Percentiles rank a stretch among this genome's conserved stretches.
Conservation (phyloP, 805 yeast species). For the Starmerella riodocensis region DNA sequence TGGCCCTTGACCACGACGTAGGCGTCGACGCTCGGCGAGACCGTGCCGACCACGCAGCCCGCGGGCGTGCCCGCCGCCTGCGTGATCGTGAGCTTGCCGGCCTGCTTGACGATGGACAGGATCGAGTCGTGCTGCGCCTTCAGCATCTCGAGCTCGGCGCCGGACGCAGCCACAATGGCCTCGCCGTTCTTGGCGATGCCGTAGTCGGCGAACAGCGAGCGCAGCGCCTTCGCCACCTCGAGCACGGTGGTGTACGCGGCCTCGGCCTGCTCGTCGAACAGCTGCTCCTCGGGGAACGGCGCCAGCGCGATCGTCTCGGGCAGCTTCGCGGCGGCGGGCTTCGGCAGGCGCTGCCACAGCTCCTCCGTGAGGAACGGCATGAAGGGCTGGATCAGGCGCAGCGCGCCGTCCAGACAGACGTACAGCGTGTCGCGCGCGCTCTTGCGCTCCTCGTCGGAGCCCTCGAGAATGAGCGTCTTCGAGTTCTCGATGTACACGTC, state of each 20-base stretch:
- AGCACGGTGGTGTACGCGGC: slow-evolving; percentile 71
- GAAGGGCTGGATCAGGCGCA: slow-evolving; percentile 88
- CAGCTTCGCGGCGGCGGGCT: slow-evolving; percentile 51
- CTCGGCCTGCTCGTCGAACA: slow-evolving; percentile 52
- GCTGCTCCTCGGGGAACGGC: slow-evolving; percentile 54
- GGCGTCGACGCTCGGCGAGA: slow-evolving; percentile 68
- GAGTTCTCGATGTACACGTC: slow-evolving; percentile 98
- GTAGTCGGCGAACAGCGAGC: slow-evolving; percentile 86
- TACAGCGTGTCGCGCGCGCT: slow-evolving; percentile 91
- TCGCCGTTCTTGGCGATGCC: slow-evolving; percentile 78
- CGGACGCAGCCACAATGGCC: slow-evolving; percentile 63
- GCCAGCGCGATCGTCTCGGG: slow-evolving; percentile 67
- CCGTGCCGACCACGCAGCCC: slow-evolving; percentile 80
- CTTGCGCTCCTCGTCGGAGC: slow-evolving; percentile 66
- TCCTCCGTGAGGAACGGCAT: slow-evolving; percentile 97
- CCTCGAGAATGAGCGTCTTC: slow-evolving; percentile 82
- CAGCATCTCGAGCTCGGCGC: slow-evolving; percentile 40
- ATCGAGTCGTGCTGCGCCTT: slow-evolving; percentile 70
- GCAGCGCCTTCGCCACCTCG: slow-evolving; percentile 76
- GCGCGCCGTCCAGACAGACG: slow-evolving; percentile 82
- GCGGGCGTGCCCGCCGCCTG: slow-evolving; percentile 52
- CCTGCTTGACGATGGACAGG: slow-evolving; percentile 83
- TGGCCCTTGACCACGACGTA: slow-evolving; percentile 90
- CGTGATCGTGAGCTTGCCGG: slow-evolving; percentile 58
- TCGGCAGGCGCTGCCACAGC: slow-evolving; percentile 97